A percentile compares a stretch with the other conserved stretches of the same genome.
Evolutionary conservation across 805 yeast species (phyloP).

Genomic region (Kazachstania viticola): DNA sequence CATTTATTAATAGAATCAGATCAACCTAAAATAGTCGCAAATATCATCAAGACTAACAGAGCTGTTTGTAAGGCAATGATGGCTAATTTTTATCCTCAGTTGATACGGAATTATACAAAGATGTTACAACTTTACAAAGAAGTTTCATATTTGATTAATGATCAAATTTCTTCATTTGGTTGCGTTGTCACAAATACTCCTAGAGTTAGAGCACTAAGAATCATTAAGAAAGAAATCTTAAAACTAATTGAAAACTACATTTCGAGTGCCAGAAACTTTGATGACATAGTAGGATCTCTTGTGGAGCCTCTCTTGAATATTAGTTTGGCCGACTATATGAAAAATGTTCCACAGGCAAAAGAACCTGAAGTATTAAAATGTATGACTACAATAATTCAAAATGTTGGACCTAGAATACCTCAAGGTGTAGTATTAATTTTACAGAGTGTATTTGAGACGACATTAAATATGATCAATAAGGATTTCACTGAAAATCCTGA

Average conservation of each 20-base stretch:
- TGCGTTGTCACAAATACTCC: slow-evolving; percentile 81
- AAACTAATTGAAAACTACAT: slow-evolving; percentile 82
- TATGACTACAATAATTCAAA: slow-evolving; percentile 78
- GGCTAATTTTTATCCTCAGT: slow-evolving; percentile 73
- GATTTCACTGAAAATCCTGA: slow-evolving; percentile 96
- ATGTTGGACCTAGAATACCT: slow-evolving; percentile 80
- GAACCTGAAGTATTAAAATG: slow-evolving; percentile 96
- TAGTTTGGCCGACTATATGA: slow-evolving; percentile 77
- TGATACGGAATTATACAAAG: slow-evolving; percentile 70
- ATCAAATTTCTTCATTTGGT: slow-evolving; percentile 63
- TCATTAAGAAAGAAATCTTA: slow-evolving; percentile 88
- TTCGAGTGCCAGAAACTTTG: slow-evolving; percentile 73
- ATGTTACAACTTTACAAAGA: slow-evolving; percentile 80
- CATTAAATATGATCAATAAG: slow-evolving; percentile 88
- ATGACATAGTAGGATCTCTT: slow-evolving; percentile 72
- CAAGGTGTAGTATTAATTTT: slow-evolving; percentile 80
- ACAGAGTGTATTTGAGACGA: slow-evolving; percentile 87
- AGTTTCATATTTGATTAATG: slow-evolving; percentile 69
- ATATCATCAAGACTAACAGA: slow-evolving; percentile 83
- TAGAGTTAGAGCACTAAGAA: slow-evolving; percentile 85
- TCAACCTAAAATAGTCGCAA: slow-evolving; percentile 77
- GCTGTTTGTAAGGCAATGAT: slow-evolving; percentile 90
- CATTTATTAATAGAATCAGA: slow-evolving; percentile 59
- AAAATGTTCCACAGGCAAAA: slow-evolving; percentile 89
- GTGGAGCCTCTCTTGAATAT: slow-evolving; percentile 76